A percentile compares a stretch with the other conserved stretches of the same genome.
Conservation (phyloP, 2,329 filamentous ascomycete genomes). For the Arthrobotrys entomopaga region DNA sequence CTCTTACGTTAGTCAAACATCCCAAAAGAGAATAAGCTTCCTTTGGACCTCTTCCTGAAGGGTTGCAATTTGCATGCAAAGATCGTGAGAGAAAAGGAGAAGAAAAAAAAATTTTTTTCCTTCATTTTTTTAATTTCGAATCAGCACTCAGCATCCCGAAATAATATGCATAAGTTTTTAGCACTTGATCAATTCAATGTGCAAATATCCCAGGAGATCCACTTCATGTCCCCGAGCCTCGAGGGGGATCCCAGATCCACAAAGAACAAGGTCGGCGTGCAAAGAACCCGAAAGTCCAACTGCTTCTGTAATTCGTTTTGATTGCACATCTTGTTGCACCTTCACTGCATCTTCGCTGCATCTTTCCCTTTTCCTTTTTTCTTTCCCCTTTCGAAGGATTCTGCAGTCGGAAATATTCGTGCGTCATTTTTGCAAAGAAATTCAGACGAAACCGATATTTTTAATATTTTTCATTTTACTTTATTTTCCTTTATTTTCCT, state of each 20-base stretch:
- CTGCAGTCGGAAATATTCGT: conserved; percentile 4
- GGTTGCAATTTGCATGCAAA: conserved; percentile 3
- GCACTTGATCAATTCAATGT: conserved; percentile 3
- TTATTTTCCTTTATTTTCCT: conserved; percentile 12
- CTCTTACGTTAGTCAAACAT: conserved; percentile 1
- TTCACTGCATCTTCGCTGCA: not conserved
- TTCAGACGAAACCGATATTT: conserved; percentile 15
- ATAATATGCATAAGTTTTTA: conserved; percentile 14
- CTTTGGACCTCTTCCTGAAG: conserved; percentile 7
- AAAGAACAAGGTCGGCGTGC: conserved; percentile 19
- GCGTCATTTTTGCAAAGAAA: conserved; percentile 22
- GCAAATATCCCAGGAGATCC: conserved; percentile 9
- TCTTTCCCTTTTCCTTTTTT: conserved; percentile 10
- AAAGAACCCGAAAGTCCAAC: conserved; percentile 12
- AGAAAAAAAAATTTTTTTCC: conserved; percentile 25
- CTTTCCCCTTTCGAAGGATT: not conserved
- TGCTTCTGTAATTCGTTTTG: conserved; percentile 5
- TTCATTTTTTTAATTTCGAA: conserved; percentile 10
- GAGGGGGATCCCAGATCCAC: conserved; percentile 26
- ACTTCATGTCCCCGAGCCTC: conserved; percentile 2
- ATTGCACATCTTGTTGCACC: not conserved
- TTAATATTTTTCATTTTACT: not conserved
- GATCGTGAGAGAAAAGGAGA: conserved; percentile 5
- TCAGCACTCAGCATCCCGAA: conserved; percentile 3
- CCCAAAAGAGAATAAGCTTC: conserved; percentile 40